Percentiles rank a stretch among this genome's conserved stretches.
Conservation (phyloP, 2,329 filamentous ascomycete genomes). For the Pseudopyricularia javanii region DNA sequence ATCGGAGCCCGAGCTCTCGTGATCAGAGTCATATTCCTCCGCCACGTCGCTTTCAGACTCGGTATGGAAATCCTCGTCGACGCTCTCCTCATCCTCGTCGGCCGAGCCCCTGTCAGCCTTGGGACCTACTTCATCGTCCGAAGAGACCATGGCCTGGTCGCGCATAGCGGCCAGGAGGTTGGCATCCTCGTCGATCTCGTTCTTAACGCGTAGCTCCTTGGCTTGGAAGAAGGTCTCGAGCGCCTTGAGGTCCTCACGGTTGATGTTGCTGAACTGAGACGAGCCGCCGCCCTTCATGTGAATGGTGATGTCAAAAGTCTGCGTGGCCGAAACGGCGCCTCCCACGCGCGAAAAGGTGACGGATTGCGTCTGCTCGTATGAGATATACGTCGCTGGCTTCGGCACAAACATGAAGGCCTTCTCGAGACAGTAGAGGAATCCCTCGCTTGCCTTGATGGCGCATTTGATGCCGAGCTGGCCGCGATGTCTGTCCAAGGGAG, state of each 20-base stretch:
- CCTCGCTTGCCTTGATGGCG: conserved; percentile 99
- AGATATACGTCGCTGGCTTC: conserved; percentile 94
- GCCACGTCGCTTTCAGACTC: conserved; percentile 91
- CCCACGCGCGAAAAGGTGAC: conserved; percentile 94
- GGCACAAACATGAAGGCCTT: conserved; percentile 99
- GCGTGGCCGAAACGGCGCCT: conserved; percentile 82
- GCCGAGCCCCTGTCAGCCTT: conserved; percentile 76
- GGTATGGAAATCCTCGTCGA: conserved; percentile 90
- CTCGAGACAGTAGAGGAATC: conserved; percentile 91
- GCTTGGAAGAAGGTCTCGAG: conserved; percentile 97
- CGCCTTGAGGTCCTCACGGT: conserved; percentile 90
- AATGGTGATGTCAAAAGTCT: conserved; percentile 95
- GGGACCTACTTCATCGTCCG: conserved; percentile 65
- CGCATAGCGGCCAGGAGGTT: conserved; percentile 68
- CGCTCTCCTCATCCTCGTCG: conserved; percentile 89
- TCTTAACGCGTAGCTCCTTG: conserved; percentile 92
- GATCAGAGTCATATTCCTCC: conserved; percentile 86
- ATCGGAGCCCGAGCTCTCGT: conserved; percentile 70
- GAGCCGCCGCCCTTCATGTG: conserved; percentile 82
- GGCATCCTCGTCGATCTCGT: conserved; percentile 94
- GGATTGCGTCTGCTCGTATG: conserved; percentile 81
- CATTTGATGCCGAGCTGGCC: conserved; percentile 94
- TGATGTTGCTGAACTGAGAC: conserved; percentile 98
- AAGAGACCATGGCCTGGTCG: conserved; percentile 71
- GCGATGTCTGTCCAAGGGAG: conserved; percentile 50